A percentile compares a stretch with the other conserved stretches of the same genome.
Evolutionary conservation across 768 basidiomycete species (phyloP).

Genomic region (Lactarius quietus): DNA sequence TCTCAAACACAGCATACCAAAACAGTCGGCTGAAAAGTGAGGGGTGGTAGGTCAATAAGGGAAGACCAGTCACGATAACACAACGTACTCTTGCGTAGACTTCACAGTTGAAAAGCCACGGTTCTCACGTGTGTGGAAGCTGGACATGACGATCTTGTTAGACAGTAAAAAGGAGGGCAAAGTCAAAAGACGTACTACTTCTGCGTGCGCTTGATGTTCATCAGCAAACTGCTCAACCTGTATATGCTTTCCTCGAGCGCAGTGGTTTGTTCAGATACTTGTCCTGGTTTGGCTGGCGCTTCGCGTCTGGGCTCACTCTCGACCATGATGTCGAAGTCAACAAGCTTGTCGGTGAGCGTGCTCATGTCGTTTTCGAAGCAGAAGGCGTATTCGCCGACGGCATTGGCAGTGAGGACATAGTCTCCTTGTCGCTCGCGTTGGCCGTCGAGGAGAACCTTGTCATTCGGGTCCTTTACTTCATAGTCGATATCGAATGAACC

Average conservation of each 20-base stretch:
- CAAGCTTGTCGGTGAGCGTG: slow-evolving; percentile 87
- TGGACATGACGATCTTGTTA: slow-evolving; percentile 32
- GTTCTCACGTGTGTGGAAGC: slow-evolving; percentile 93
- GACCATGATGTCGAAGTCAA: slow-evolving; percentile 97
- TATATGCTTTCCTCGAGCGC: slow-evolving; percentile 95
- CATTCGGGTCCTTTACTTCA: slow-evolving; percentile 86
- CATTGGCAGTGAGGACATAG: slow-evolving; percentile 94
- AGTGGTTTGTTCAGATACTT: slow-evolving; percentile 89
- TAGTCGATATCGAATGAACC: slow-evolving; percentile 97
- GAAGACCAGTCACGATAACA: background rate
- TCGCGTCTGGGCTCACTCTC: slow-evolving; percentile 94
- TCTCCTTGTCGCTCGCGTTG: slow-evolving; percentile 91
- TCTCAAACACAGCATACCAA: slow-evolving; percentile 89
- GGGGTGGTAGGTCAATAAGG: slow-evolving; percentile 7
- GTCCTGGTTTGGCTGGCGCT: slow-evolving; percentile 81
- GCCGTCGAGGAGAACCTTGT: slow-evolving; percentile 85
- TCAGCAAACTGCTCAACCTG: slow-evolving; percentile 80
- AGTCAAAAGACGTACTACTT: slow-evolving; percentile 64
- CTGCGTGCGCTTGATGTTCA: slow-evolving; percentile 89
- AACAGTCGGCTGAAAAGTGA: slow-evolving; percentile 67
- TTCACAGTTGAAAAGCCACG: slow-evolving; percentile 91
- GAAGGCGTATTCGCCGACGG: slow-evolving; percentile 87
- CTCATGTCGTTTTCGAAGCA: slow-evolving; percentile 99
- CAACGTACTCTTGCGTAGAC: slow-evolving; percentile 76
- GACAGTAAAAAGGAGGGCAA: background rate